Evolutionary conservation across 2,329 filamentous ascomycete genomes (phyloP).

Genomic region (Pseudogymnoascus sp.): DNA sequence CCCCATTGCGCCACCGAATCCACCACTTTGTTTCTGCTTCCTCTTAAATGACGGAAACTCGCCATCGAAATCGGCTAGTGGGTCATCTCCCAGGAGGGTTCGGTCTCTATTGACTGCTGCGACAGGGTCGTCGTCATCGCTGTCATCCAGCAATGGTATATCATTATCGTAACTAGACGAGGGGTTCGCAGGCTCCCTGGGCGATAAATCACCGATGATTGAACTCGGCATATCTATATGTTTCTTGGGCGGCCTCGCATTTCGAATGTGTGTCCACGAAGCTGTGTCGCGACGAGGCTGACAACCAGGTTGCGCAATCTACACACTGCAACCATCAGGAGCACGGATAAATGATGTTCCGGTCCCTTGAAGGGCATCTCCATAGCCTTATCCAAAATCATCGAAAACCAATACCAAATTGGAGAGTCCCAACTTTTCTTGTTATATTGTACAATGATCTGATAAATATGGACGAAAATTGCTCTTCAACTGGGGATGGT

Average conservation of each 20-base stretch:
- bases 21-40: conserved; percentile 40
- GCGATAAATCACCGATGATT: conserved; percentile 19
- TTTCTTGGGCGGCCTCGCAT: conserved; percentile 7
- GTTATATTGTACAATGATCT: background rate
- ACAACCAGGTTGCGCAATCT: conserved; percentile 7
- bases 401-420: background rate
- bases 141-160: conserved; percentile 28
- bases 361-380: background rate
- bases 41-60: conserved; percentile 63
- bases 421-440: background rate
- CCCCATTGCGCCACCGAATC: background rate
- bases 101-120: conserved; percentile 21
- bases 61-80: conserved; percentile 40
- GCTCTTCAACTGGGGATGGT: background rate
- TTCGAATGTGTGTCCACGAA: background rate
- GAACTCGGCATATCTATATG: conserved; percentile 26
- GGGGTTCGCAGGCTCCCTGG: conserved; percentile 16
- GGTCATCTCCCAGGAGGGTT: conserved; percentile 45
- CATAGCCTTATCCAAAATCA: background rate
- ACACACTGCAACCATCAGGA: background rate
- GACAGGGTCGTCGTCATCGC: conserved; percentile 31
- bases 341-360: background rate
- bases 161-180: conserved; percentile 16
- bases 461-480: background rate
- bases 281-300: background rate